phyloP scores from a whole-genome alignment of 2,329 filamentous ascomycete species.

The Sclerotinia glacialis region DNA sequence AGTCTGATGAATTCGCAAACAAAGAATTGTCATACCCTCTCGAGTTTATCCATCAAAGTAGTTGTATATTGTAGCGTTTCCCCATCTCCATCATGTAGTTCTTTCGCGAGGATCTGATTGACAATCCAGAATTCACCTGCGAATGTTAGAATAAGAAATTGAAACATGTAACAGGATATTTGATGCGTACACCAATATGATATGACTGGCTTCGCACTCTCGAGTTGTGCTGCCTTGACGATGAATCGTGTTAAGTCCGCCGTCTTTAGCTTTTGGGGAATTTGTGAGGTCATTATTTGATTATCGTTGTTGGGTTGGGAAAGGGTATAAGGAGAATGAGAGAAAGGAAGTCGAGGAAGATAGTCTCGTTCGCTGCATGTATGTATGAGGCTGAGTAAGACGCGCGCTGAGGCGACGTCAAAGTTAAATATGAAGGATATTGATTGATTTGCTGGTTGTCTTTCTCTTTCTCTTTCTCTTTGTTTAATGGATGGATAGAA shows the following conservation, averaged over 20 bases:
- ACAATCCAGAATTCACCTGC: constrained; percentile 87
- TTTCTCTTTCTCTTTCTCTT: too few species aligned
- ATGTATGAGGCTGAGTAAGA: not conserved
- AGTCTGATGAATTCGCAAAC: not conserved
- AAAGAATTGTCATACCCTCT: constrained; percentile 54
- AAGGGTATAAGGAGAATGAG: not conserved
- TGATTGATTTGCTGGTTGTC: not conserved
- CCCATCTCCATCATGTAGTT: constrained; percentile 73
- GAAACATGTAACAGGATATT: not conserved
- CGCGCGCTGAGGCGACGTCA: not conserved
- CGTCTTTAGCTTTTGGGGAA: constrained; percentile 71
- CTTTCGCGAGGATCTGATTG: constrained; percentile 80
- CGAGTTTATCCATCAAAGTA: constrained; percentile 84
- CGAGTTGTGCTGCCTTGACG: constrained; percentile 78
- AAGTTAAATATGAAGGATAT: not conserved
- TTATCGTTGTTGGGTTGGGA: not conserved
- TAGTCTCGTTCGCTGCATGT: not conserved
- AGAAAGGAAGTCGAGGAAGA: not conserved
- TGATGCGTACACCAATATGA: constrained; percentile 84
- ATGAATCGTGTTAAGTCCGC: constrained; percentile 84
- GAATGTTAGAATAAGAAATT: constrained; percentile 32
- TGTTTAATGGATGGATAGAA: not conserved
- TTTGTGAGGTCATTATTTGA: constrained; percentile 63
- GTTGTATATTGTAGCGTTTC: constrained; percentile 80
- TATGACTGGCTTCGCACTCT: constrained; percentile 79